Evolutionary conservation across 75 land plant species (phyloP).

Genomic region (Cupressus sempervirens): DNA sequence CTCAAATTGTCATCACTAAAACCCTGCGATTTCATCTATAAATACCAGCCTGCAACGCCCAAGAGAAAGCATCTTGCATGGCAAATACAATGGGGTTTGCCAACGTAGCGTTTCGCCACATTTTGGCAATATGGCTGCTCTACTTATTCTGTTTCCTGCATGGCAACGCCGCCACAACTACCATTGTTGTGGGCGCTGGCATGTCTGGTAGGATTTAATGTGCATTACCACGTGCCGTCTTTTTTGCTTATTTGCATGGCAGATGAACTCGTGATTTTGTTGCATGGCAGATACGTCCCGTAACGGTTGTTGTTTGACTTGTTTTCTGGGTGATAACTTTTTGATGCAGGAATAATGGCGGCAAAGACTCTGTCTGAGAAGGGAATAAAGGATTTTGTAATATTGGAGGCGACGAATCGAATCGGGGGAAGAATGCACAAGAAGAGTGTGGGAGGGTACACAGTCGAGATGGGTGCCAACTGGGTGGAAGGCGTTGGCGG

Average conservation of each 20-base stretch:
- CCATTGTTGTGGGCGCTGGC: conserved; percentile 31
- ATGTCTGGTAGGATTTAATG: conserved; percentile 17
- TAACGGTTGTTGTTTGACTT: neutral
- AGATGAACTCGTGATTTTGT: too few relatives aligned
- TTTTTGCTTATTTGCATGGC: too few relatives aligned
- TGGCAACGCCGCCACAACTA: neutral
- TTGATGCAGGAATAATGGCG: conserved; percentile 48
- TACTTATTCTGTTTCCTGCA: neutral
- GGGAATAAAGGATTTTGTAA: conserved; percentile 35
- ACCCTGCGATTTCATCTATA: neutral
- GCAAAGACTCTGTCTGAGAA: conserved; percentile 44
- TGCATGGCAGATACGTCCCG: too few relatives aligned
- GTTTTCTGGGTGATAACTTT: neutral
- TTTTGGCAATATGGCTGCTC: neutral
- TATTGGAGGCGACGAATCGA: too few relatives aligned
- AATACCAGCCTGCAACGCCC: neutral
- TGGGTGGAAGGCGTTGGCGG: too few relatives aligned
- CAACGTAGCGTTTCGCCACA: neutral
- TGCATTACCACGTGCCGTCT: too few relatives aligned
- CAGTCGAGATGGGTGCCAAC: too few relatives aligned
- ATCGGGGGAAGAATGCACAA: too few relatives aligned
- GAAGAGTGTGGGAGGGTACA: too few relatives aligned
- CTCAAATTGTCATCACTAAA: too few relatives aligned
- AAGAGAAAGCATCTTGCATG: neutral
- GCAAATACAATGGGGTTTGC: neutral